Evolutionary conservation across 2,329 filamentous ascomycete genomes (phyloP), one percentile per base, ranked within the genome.

Genomic region (Paracorniculantispora psalliotae): DNA sequence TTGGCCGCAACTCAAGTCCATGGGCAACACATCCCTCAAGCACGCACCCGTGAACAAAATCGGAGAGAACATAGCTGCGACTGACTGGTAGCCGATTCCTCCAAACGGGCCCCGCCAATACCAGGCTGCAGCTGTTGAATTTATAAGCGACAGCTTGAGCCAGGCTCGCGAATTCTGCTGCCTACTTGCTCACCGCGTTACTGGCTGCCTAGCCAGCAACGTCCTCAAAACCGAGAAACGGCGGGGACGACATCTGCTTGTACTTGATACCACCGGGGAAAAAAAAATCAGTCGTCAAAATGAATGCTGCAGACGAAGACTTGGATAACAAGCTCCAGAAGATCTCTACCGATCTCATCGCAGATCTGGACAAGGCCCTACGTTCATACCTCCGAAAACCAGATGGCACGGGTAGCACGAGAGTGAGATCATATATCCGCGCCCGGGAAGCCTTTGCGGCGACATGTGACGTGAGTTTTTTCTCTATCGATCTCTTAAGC

Each of bases 231-330:
- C n/a, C n/a, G n/a, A n/a, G n/a, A n/a, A n/a, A n/a, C n/a, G n/a
- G n/a, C n/a, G n/a, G n/a, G n/a, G n/a, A n/a, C n/a, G n/a, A n/a
- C n/a, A n/a, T 17, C 46, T 49, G 26, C 21, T 49, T 33, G 23
- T 10, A 19, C 6, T 23, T 30, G 4, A 30, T 30, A 28, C 4
- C 26, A 6, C 2, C 8, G 15, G 3, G 2, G 5, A 12, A 9
- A 9, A 9, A 2, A 12, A 9, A 9, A 9, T 2, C 21, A 21
- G 21, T 9, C 6, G 41, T 9, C 47, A 67, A 57, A 48, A 87
- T 88, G 84, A 85, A 89, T 63, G 82, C 77, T 19, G 70, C 79
- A 35, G 84, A 87, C 46, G 77, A 80, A 30, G 86, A 88, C 52
- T 70, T 78, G 59, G 86, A 88, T 65, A 75, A 86, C 58, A 81